Base-by-base conservation (phyloP, 805 yeast species). In the Dipodascus geniculatus region DNA sequence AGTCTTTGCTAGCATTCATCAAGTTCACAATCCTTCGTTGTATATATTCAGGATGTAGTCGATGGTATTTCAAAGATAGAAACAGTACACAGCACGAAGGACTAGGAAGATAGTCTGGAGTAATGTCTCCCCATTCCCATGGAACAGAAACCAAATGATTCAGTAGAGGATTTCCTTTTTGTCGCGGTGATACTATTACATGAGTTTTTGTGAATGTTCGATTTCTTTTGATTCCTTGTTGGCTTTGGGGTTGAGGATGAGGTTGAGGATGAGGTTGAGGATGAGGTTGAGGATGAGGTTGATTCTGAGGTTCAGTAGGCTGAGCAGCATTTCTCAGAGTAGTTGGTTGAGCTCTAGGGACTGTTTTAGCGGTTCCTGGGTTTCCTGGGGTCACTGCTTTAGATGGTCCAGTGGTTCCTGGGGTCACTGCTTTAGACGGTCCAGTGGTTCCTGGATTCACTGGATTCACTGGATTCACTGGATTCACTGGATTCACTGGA, bases 11-110 rank as follows among this genome's bases (percentile, higher is more conserved):
- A 44, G 59, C 65, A 23, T 58, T 56, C 16, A 72, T 72, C 17
- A 73, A 60, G 50, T 60, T 58, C 22, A 58, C 57, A 22, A 72
- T 66, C 16, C 76, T 65, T 19, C 59, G 57, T 60, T 63, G 66
- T 19, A 73, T 69, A 54, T 73, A 71, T 55, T 71, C 75, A 2
- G 75, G 75, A 48, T 68, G 72, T 24, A 72, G 58, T 14, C 65
- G 55, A 55, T 68, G 69, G 52, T 68, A 68, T 42, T 65, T 55
- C 51, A 68, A 54, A 33, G 65, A 64, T 53, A 72, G 61, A 53
- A 65, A 72, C 38, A 72, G 61, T 20, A 64, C 71, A 42, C 73
- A 68, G 31, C 65, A 60, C 2, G 61, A 58, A 20, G 61, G 61
- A 4, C 70, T 69, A 6, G 71, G 59, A 2, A 67, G 60, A 51